Evolutionary conservation across 495 filamentous ascomycete genomes (phyloP).

Genomic region (Aspergillus mulundensis): DNA sequence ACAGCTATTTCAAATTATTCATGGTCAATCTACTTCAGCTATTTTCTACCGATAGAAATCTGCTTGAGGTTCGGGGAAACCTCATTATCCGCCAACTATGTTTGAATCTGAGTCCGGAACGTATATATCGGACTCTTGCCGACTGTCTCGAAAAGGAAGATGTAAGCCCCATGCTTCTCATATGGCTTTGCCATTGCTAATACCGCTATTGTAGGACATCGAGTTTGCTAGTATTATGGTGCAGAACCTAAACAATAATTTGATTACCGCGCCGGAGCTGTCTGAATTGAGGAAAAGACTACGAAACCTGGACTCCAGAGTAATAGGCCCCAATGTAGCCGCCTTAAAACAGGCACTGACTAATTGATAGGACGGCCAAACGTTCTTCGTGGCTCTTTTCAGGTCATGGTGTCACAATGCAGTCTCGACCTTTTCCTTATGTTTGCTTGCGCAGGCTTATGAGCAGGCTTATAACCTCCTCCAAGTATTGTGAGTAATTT

Average conservation of each 20-base stretch:
- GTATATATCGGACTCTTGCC: slow-evolving; percentile 93
- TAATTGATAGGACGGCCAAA: slow-evolving; percentile 72
- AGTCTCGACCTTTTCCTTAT: slow-evolving; percentile 94
- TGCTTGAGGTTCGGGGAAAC: slow-evolving; percentile 91
- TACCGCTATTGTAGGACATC: slow-evolving; percentile 59
- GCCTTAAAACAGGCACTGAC: slow-evolving; percentile 9
- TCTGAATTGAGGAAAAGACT: slow-evolving; percentile 86
- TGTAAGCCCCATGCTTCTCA: slow-evolving; percentile 26
- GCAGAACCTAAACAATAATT: slow-evolving; percentile 97
- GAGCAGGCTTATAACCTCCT: slow-evolving; percentile 96
- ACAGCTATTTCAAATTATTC: slow-evolving; percentile 94
- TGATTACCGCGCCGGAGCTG: slow-evolving; percentile 95
- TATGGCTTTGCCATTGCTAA: slow-evolving; percentile 10
- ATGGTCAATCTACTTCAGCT: slow-evolving; percentile 96
- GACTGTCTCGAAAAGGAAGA: slow-evolving; percentile 98
- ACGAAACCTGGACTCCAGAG: slow-evolving; percentile 82
- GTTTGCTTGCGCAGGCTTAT: slow-evolving; percentile 94
- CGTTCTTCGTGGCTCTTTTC: slow-evolving; percentile 91
- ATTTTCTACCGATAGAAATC: slow-evolving; percentile 85
- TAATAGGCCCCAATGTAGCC: slow-evolving; percentile 24
- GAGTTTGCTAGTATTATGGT: slow-evolving; percentile 99
- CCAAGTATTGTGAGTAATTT: slow-evolving; percentile 79
- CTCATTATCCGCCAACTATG: slow-evolving; percentile 95
- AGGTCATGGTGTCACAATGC: slow-evolving; percentile 98
- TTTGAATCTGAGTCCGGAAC: slow-evolving; percentile 84